Percentiles rank a stretch among this genome's conserved stretches.
phyloP scores from a whole-genome alignment of 345 rosid genomes.

The Rhizophora apiculata region DNA sequence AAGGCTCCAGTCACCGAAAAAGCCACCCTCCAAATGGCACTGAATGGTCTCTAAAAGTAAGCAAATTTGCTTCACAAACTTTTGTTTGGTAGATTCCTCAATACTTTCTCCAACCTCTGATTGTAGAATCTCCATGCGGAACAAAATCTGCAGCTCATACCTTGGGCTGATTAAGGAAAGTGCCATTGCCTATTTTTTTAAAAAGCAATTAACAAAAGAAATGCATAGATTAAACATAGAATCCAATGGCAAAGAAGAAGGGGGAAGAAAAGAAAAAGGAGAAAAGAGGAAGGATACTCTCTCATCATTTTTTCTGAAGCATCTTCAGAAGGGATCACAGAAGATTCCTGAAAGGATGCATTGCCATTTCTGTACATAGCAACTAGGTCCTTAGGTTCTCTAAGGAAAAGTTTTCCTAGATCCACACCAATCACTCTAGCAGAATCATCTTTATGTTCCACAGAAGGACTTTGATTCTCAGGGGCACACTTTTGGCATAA shows the following conservation, averaged over 20 bases:
- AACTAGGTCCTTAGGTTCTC: slow-evolving; percentile 70
- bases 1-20: slow-evolving; percentile 94
- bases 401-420: slow-evolving; percentile 52
- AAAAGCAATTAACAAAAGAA: background rate
- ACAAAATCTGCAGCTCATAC: slow-evolving; percentile 84
- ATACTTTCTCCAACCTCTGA: slow-evolving; percentile 51
- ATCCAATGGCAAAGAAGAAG: background rate
- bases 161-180: slow-evolving; percentile 63
- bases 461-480: slow-evolving; percentile 37
- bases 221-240: background rate
- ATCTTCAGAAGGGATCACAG: slow-evolving; percentile 28
- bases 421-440: slow-evolving; percentile 38
- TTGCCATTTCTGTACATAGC: slow-evolving; percentile 40
- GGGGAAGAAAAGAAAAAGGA: background rate
- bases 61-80: slow-evolving; percentile 81
- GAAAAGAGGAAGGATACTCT: slow-evolving; percentile 66
- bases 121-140: slow-evolving; percentile 89
- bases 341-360: slow-evolving; percentile 29
- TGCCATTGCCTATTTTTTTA: background rate
- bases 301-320: slow-evolving; percentile 43
- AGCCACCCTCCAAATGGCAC: slow-evolving; percentile 77
- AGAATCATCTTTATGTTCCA: slow-evolving; percentile 28
- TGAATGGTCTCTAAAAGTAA: slow-evolving; percentile 65
- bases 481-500: slow-evolving; percentile 49
- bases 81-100: slow-evolving; percentile 51